Evolutionary conservation across 2,329 filamentous ascomycete genomes (phyloP).

Genomic region (Aschersonia sp.): DNA sequence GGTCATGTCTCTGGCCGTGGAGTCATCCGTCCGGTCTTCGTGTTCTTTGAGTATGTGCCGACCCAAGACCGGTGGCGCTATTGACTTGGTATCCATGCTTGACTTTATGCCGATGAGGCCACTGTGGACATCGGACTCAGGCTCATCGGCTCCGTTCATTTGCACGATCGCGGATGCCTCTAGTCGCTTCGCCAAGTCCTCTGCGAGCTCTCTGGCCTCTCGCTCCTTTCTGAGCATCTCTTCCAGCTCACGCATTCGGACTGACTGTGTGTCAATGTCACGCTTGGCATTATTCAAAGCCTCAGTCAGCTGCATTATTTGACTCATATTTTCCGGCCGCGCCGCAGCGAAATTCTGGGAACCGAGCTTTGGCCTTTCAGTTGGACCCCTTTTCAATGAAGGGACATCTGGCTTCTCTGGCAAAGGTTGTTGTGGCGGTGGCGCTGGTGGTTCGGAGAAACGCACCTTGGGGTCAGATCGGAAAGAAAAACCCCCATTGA

Average conservation of each 20-base stretch:
- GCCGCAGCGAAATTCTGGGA: conserved; percentile 41
- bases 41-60: background rate
- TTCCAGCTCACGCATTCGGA: conserved; percentile 70
- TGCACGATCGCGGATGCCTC: conserved; percentile 33
- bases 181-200: conserved; percentile 63
- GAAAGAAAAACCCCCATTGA: conserved; percentile 38
- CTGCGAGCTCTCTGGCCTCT: conserved; percentile 67
- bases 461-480: conserved; percentile 66
- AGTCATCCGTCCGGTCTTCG: background rate
- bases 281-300: conserved; percentile 71
- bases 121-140: conserved; percentile 6
- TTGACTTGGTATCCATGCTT: too few relatives aligned
- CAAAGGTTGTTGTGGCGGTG: conserved; percentile 82
- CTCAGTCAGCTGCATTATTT: conserved; percentile 75
- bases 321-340: conserved; percentile 46
- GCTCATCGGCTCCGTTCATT: conserved; percentile 13
- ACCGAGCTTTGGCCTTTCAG: conserved; percentile 54
- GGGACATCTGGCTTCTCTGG: conserved; percentile 82
- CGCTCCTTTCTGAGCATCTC: conserved; percentile 60
- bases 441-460: conserved; percentile 86
- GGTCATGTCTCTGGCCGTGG: conserved; percentile 12
- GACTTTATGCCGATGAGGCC: too few relatives aligned
- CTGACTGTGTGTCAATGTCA: conserved; percentile 72
- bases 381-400: conserved; percentile 60
- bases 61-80: too few relatives aligned